Base-by-base conservation (phyloP, 495 filamentous ascomycete species). In the Daldinia childiae region DNA sequence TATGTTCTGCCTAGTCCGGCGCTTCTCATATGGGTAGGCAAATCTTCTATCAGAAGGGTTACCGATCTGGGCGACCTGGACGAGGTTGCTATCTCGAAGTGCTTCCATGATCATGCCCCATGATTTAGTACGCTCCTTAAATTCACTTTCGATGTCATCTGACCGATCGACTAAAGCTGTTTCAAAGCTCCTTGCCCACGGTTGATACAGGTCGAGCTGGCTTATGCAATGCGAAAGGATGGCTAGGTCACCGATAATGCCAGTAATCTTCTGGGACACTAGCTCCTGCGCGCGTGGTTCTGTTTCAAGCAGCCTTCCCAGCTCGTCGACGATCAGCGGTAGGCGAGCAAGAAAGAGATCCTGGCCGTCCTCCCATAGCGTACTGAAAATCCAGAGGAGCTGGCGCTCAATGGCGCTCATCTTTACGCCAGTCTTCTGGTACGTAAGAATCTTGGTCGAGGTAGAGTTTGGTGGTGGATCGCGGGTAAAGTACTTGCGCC, bases 161-260 rank as follows among this genome's bases (percentile, higher is more conserved):
- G 77, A 54, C 21, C 58, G 55, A 0, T 78, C 43, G 32, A 12
- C 17, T 7, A 63, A 27, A 12, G 72, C 66, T 17, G 26, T 41
- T 26, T 82, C 76, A 24, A 85, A 83, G 0, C 62, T 70, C 12
- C 62, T 58, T n/a, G 82, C 84, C 81, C 85, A 86, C 0, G 86
- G 85, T 21, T 83, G 82, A 72, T 78, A 86, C 8, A 82, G 65
- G 4, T 81, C 62, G 4, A 88, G 21, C 62, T 88, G 83, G 11
- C 76, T 72, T 15, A 74, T 34, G 55, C 79, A 80, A 62, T 86
- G 62, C 2, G 77, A 68, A 6, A 84, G 32, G 27, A 88, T 75
- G 1, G 83, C 79, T 1, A 87, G 71, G 9, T 87, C 80, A 1
- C 81, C 78, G 32, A 88, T 76, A 0, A 75, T 27, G 17, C 65